A percentile compares a stretch with the other conserved stretches of the same genome.
Evolutionary conservation across 345 rosid species (phyloP).

Genomic region (Bruguiera gymnorhiza): DNA sequence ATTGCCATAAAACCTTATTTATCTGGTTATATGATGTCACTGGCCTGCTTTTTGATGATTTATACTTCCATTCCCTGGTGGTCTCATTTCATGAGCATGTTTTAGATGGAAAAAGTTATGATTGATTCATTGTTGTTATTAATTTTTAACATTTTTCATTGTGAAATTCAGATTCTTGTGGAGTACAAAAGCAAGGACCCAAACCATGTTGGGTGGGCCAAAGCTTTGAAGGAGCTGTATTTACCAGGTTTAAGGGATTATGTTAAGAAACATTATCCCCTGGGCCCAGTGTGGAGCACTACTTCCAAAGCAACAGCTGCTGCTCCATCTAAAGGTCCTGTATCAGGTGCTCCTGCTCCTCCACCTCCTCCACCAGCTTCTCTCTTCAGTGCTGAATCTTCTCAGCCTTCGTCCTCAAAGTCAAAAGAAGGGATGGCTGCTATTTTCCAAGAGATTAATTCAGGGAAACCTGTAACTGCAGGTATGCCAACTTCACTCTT

Average conservation of each 20-base stretch:
- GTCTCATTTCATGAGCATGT: too few relatives aligned
- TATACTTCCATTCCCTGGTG: too few relatives aligned
- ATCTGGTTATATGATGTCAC: too few relatives aligned
- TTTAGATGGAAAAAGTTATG: not conserved
- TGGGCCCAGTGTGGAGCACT: slow-evolving; percentile 94
- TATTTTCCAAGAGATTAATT: slow-evolving; percentile 80
- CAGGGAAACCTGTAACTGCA: slow-evolving; percentile 61
- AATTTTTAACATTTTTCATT: slow-evolving; percentile 20
- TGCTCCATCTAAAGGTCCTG: slow-evolving; percentile 57
- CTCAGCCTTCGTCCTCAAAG: slow-evolving; percentile 69
- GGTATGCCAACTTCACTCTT: slow-evolving; percentile 34
- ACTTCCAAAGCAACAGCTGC: slow-evolving; percentile 44
- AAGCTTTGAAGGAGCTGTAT: slow-evolving; percentile 86
- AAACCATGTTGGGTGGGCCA: slow-evolving; percentile 96
- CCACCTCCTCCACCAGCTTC: slow-evolving; percentile 85
- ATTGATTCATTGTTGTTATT: not conserved
- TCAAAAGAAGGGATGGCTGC: slow-evolving; percentile 90
- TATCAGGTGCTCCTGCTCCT: slow-evolving; percentile 65
- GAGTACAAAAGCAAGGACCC: slow-evolving; percentile 80
- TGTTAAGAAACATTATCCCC: slow-evolving; percentile 77
- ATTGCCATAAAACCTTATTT: too few relatives aligned
- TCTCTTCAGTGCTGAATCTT: slow-evolving; percentile 65
- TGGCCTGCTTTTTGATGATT: too few relatives aligned
- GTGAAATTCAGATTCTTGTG: slow-evolving; percentile 61
- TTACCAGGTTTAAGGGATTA: slow-evolving; percentile 84